Base-by-base conservation (phyloP, 768 basidiomycete species). In the Gautieria morchelliformis region DNA sequence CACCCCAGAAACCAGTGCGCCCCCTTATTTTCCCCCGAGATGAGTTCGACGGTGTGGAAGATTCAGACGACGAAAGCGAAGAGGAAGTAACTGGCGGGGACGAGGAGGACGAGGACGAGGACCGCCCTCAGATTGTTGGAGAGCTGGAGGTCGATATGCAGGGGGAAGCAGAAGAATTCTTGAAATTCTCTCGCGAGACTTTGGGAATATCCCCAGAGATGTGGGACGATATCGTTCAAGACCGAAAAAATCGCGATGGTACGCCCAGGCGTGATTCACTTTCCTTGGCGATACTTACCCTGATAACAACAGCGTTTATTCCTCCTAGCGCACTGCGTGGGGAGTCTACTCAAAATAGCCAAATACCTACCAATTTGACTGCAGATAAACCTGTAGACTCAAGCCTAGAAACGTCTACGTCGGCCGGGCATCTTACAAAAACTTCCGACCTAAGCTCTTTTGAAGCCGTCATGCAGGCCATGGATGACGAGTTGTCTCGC, bases 401-500 rank as follows among this genome's bases (percentile, higher is more conserved):
- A 32, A 45, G 41, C 27, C 22, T 56, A 55, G 42, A 53, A 14
- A 45, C 22, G 41, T 20, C 27, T 5, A 27, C 27, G 27, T 27
- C 27, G 27, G 27, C 61, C 53, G 47, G 37, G 54, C 10, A 71
- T 33, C 73, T 71, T 3, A 74, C 72, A 53, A 67, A 70, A 7
- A 88, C 93, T 67, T 80, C 84, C 4, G 81, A 84, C 48, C 76
- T 98, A 20, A 81, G 94, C 67, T 93, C 93, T 0, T 98, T 99
- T 61, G 96, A 99, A 66, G 81, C 87, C 1, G 90, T 98, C 33
- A 98, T 98, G 96, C 80, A 82, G 65, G 93, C 93, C 2, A 90
- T 98, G 85, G 96, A 99, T 63, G 79, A 74, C 17, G 89, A 96
- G 63, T 75, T 99, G 32, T 75, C 74, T 19, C 79, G 75, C 15